Base-by-base conservation (phyloP, 805 yeast species). In the Sporopachydermia lactativora region DNA sequence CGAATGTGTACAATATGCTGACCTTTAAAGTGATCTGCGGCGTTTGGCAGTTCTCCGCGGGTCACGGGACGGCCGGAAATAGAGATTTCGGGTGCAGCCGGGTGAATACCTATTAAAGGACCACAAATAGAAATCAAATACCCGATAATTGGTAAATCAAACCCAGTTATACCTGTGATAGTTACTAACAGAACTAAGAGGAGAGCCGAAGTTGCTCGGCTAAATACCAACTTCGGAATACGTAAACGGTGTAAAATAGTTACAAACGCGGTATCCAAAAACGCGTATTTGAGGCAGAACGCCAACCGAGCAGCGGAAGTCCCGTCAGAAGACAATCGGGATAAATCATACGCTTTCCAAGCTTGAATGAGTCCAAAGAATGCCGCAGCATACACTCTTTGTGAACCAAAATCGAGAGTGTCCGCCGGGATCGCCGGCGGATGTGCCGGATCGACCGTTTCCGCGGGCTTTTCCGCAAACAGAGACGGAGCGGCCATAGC, bases 1-100 rank as follows among this genome's bases (percentile, higher is more conserved):
- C 92, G 63, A 45, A 82, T 81, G 52, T 88, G 81, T 45, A 92
- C 79, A 1, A 88, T 81, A 52, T 83, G 82, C 36, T 75, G 76
- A 36, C 98, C 98, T 51, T 74, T 80, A 55, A 88, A 81, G 56
- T 86, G 94, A 2, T 72, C 50, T 15, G 59, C 54, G 3, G 69
- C 45, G 39, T 61, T 61, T 8, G 58, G 54, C 34, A 58, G 51
- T 14, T 59, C 54, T 35, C 56, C 41, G 6, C 51, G 40, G 36
- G 53, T 47, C 18, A 58, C 56, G 18, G 52, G 49, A 16, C 44
- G 40, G 5, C 62, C 67, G 1, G 62, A 47, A 4, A 62, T 41
- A 1, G 66, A 46, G 15, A 59, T 37, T 41, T 62, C 62, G 45
- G 18, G 39, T 14, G 16, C 6, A 17, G 6, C 8, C 6, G n/a